Conservation (phyloP, 495 filamentous ascomycete genomes). For the Neurospora sp. region DNA sequence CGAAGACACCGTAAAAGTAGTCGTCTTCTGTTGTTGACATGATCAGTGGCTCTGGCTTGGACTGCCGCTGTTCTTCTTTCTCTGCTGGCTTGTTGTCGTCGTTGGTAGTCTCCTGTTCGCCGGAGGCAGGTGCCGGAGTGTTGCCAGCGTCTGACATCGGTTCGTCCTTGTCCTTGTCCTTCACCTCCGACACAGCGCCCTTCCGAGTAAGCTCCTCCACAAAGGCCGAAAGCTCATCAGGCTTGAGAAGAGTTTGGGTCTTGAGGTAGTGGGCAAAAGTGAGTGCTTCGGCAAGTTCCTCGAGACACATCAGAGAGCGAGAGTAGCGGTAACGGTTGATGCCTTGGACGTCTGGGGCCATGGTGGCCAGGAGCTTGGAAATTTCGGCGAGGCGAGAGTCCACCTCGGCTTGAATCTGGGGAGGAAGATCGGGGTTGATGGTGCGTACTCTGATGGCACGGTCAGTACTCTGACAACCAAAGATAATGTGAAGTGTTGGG, state of each 20-base stretch:
- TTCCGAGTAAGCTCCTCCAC: constrained; percentile 29
- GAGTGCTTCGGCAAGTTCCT: constrained; percentile 86
- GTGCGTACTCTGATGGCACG: constrained; percentile 42
- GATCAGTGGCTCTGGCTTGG: constrained; percentile 21
- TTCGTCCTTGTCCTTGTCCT: constrained; percentile 11
- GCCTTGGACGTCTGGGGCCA: constrained; percentile 62
- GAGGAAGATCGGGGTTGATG: constrained; percentile 53
- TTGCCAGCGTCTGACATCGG: constrained; percentile 17
- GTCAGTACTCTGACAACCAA: background rate
- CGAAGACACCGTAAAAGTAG: constrained; percentile 85
- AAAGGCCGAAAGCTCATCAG: constrained; percentile 41
- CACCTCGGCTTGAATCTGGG: constrained; percentile 53
- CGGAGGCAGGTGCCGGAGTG: background rate
- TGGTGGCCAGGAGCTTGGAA: constrained; percentile 49
- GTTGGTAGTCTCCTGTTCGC: background rate
- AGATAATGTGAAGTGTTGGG: background rate
- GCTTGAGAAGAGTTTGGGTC: constrained; percentile 61
- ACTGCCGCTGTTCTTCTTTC: background rate
- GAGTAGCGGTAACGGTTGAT: constrained; percentile 82
- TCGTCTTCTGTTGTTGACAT: constrained; percentile 68
- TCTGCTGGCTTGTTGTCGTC: background rate
- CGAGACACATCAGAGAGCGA: constrained; percentile 73
- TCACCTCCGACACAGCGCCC: constrained; percentile 1
- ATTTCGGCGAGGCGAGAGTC: constrained; percentile 57
- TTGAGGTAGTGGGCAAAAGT: constrained; percentile 79